phyloP scores from a whole-genome alignment of 2,329 filamentous ascomycete genomes.

The Gnomoniopsis sp. region DNA sequence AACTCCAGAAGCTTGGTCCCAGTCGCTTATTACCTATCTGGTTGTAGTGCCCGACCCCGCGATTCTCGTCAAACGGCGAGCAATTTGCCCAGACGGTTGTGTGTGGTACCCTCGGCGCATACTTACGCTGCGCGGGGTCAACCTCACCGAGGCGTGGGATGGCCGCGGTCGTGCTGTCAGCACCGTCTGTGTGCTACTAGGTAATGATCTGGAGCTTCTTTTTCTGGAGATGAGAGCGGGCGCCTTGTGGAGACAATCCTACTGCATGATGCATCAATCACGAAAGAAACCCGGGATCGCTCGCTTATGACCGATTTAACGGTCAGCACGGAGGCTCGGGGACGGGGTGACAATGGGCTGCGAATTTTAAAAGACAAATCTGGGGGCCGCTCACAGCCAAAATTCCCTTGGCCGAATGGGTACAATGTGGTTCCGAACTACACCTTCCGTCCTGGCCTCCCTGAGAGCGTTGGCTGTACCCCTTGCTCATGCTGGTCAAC shows the following conservation, averaged over 20 bases:
- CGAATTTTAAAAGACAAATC: neutral
- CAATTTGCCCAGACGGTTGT: conserved; percentile 3
- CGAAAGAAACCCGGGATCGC: conserved; percentile 19
- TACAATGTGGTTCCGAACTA: too few relatives aligned
- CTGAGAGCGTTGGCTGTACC: conserved; percentile 1
- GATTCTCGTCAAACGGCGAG: neutral
- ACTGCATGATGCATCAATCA: conserved; percentile 6
- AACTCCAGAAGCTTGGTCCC: neutral
- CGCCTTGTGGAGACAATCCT: conserved; percentile 16
- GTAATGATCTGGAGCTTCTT: conserved; percentile 10
- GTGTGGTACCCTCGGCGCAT: neutral
- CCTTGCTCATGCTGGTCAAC: neutral
- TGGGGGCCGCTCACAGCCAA: neutral
- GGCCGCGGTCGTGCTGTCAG: neutral
- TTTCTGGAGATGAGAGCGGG: conserved; percentile 13
- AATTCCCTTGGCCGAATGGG: neutral
- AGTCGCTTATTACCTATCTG: neutral
- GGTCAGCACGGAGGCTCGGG: conserved; percentile 1
- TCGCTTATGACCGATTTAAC: conserved; percentile 19
- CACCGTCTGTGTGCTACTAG: neutral
- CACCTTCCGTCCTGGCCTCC: conserved; percentile 10
- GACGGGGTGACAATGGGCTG: conserved; percentile 3
- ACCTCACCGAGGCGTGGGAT: conserved; percentile 1
- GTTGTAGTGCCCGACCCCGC: neutral
- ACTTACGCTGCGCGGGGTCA: conserved; percentile 1